Evolutionary conservation across 768 basidiomycete species (phyloP).

Genomic region (Boletellus sp.): DNA sequence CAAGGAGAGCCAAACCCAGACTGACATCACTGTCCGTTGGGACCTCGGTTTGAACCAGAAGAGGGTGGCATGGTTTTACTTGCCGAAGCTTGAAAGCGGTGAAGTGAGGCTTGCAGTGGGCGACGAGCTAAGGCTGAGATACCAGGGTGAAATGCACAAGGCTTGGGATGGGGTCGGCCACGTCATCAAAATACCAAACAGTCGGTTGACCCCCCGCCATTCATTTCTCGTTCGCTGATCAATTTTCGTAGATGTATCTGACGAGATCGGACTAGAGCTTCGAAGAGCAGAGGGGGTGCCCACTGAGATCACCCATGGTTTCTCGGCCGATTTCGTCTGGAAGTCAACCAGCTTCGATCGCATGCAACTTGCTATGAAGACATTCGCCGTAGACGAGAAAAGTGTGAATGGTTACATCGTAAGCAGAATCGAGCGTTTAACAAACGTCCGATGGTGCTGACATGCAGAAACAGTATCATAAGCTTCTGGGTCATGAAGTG

Average conservation of each 20-base stretch:
- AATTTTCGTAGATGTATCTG: slow-evolving; percentile 77
- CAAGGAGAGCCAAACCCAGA: slow-evolving; percentile 98
- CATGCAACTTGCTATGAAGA: slow-evolving; percentile 99
- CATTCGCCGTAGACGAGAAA: slow-evolving; percentile 98
- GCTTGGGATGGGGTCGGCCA: slow-evolving; percentile 97
- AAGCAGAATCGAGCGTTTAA: slow-evolving; percentile 32
- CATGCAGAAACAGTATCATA: slow-evolving; percentile 75
- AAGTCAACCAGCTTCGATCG: slow-evolving; percentile 99
- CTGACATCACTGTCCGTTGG: slow-evolving; percentile 94
- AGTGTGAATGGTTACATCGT: slow-evolving; percentile 98
- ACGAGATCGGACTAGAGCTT: slow-evolving; percentile 94
- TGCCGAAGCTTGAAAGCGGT: slow-evolving; percentile 97
- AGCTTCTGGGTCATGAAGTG: slow-evolving; percentile 94
- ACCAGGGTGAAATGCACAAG: slow-evolving; percentile 85
- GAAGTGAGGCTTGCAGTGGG: slow-evolving; percentile 96
- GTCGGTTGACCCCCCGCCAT: slow-evolving; percentile 43
- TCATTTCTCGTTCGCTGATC: slow-evolving; percentile 5
- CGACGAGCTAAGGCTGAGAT: slow-evolving; percentile 89
- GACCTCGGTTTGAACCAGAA: slow-evolving; percentile 98
- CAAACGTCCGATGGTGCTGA: neutral
- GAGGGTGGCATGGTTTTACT: slow-evolving; percentile 94
- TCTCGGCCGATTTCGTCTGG: slow-evolving; percentile 99
- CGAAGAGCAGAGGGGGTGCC: slow-evolving; percentile 90
- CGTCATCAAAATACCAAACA: slow-evolving; percentile 99
- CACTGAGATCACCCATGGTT: slow-evolving; percentile 89